These are phyloP conservation scores for Margaritispora aquatica DNA, from an alignment of 495 filamentous ascomycete species.

Conservation along the genomic window DNA sequence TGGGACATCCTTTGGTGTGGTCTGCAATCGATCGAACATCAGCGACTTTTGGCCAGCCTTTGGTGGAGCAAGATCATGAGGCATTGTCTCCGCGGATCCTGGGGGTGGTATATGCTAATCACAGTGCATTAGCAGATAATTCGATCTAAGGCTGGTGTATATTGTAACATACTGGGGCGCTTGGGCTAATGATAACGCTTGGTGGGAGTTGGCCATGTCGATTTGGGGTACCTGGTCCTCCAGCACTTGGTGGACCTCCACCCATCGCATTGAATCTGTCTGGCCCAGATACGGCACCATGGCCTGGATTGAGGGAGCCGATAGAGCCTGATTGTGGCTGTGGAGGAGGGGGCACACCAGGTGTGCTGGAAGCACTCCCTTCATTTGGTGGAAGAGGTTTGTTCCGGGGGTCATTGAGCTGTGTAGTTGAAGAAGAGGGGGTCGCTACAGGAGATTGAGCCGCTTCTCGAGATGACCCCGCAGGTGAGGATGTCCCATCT, in stretches of 20 bases:
- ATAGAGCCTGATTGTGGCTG: slow-evolving; percentile 34
- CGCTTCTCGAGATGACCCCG: slow-evolving; percentile 42
- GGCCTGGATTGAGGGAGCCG: slow-evolving; percentile 25
- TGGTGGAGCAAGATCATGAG: slow-evolving; percentile 90
- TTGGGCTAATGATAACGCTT: slow-evolving; percentile 93
- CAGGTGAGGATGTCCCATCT: slow-evolving; percentile 73
- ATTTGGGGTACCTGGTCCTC: slow-evolving; percentile 56
- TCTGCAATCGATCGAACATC: slow-evolving; percentile 85
- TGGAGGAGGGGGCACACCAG: slow-evolving; percentile 33
- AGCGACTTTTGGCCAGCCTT: slow-evolving; percentile 80
- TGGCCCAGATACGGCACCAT: slow-evolving; percentile 23
- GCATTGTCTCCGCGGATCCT: slow-evolving; percentile 95
- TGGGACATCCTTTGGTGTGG: slow-evolving; percentile 89
- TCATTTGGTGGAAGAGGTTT: slow-evolving; percentile 70
- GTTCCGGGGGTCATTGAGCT: slow-evolving; percentile 78
- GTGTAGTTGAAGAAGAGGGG: slow-evolving; percentile 80
- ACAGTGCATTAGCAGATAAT: not conserved
- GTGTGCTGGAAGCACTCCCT: slow-evolving; percentile 46
- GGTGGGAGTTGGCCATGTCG: slow-evolving; percentile 70
- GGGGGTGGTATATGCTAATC: slow-evolving; percentile 90
- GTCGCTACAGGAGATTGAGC: slow-evolving; percentile 56
- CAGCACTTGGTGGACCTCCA: slow-evolving; percentile 38
- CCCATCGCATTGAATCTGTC: slow-evolving; percentile 40
- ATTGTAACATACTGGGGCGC: slow-evolving; percentile 69
- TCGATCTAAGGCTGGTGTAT: not conserved